Evolutionary conservation across 1,284 basidiomycete species (phyloP).

Genomic region (Cryptococcus amylolentus): DNA sequence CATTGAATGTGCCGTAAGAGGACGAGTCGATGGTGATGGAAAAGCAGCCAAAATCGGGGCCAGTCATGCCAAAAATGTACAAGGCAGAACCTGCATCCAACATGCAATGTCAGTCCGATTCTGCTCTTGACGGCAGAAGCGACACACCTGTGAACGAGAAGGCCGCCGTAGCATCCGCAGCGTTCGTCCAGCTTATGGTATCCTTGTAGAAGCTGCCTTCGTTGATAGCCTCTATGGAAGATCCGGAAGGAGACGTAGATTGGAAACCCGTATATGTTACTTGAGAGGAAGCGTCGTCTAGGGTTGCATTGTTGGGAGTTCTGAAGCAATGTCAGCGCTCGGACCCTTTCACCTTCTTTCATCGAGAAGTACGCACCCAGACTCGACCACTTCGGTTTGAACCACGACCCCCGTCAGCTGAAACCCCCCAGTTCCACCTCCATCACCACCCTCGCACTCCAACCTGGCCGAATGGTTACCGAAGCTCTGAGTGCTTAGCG

Average conservation of each 20-base stretch:
- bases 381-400: slow-evolving; percentile 12
- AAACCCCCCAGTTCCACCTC: slow-evolving; percentile 7
- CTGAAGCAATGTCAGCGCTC: slow-evolving; percentile 3
- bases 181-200: slow-evolving; percentile 32
- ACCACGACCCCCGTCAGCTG: slow-evolving; percentile 17
- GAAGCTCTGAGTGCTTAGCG: slow-evolving; percentile 6
- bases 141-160: slow-evolving; percentile 26
- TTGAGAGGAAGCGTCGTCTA: slow-evolving; percentile 27
- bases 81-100: slow-evolving; percentile 22
- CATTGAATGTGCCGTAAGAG: slow-evolving; percentile 20
- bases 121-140: neutral
- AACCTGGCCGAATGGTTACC: slow-evolving; percentile 20
- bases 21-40: slow-evolving; percentile 18
- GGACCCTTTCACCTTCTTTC: neutral
- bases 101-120: neutral
- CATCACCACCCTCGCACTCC: slow-evolving; percentile 15
- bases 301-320: slow-evolving; percentile 18
- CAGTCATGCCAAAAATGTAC: slow-evolving; percentile 35
- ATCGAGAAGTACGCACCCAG: slow-evolving; percentile 16
- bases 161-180: slow-evolving; percentile 17
- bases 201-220: slow-evolving; percentile 22
- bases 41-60: slow-evolving; percentile 27
- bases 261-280: slow-evolving; percentile 30
- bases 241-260: slow-evolving; percentile 14
- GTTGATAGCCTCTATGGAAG: slow-evolving; percentile 18